These are phyloP conservation scores for Penicillium psychrofluorescens DNA, from an alignment of 495 filamentous ascomycete genomes.

Conservation along the genomic window DNA sequence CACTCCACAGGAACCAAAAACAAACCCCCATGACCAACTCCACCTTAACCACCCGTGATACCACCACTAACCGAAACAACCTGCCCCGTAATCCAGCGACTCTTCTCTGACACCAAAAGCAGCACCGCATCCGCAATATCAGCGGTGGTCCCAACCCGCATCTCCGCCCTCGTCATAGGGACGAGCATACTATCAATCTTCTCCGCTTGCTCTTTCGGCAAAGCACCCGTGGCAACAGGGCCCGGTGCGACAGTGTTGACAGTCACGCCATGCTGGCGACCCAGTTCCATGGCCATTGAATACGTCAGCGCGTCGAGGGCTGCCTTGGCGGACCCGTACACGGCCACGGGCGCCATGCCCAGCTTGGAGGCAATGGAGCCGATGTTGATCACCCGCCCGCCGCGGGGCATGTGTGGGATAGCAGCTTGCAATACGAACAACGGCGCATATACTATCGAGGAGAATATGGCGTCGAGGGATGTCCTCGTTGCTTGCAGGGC, in stretches of 20 bases:
- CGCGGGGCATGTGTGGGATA: conserved; percentile 32
- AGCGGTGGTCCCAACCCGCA: conserved; percentile 19
- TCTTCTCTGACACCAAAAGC: conserved; percentile 40
- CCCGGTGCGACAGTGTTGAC: conserved; percentile 31
- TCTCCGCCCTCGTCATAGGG: conserved; percentile 19
- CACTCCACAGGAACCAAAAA: no score
- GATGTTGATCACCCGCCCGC: conserved; percentile 40
- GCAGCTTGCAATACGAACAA: conserved; percentile 32
- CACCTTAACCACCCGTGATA: conserved; percentile 1
- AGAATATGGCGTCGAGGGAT: conserved; percentile 12
- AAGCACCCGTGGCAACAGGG: conserved; percentile 17
- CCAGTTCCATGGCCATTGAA: conserved; percentile 26
- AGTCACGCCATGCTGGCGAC: conserved; percentile 22
- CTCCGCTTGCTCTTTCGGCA: conserved; percentile 17
- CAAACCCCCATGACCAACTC: no score
- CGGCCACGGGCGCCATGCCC: conserved; percentile 13
- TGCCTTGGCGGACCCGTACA: conserved; percentile 26
- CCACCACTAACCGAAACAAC: conserved; percentile 41
- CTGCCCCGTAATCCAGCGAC: conserved; percentile 45
- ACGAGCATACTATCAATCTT: conserved; percentile 11
- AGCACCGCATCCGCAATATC: conserved; percentile 43
- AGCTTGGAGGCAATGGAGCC: conserved; percentile 30
- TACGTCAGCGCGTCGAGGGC: conserved; percentile 24
- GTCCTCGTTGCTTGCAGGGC: conserved; percentile 7
- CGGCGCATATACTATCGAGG: conserved; percentile 25